Base-by-base conservation (phyloP, 768 basidiomycete species). In the Phylloporus sp. region DNA sequence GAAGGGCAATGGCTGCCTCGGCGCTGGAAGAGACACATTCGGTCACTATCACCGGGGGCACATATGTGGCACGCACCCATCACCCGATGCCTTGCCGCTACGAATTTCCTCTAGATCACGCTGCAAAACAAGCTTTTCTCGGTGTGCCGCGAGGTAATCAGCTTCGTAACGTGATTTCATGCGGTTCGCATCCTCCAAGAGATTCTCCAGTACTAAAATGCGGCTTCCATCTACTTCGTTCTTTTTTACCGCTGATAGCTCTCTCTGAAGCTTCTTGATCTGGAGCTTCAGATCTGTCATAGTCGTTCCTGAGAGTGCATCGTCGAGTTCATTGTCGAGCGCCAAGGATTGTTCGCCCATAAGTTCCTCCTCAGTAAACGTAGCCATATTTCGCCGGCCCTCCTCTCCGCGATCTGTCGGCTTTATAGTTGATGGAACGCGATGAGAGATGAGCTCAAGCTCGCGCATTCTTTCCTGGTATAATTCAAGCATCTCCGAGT, bases 211-310 rank as follows among this genome's bases (percentile, higher is more conserved):
- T n/a, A 95, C 90, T 16, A 93, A 66, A 6, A 94, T 71, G 24
- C 82, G 78, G 54, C 86, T 88, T 7, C 84, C 77, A 62, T 93
- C 91, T 6, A 74, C 86, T 60, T 88, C 85, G 54, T 89, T 86
- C 67, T 82, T 84, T 67, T 77, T 77, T 28, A 86, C 78, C 6
- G 82, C 79, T 44, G 86, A 84, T 28, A 98, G 75, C 64, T 97
- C 92, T 23, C 92, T 74, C 65, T 89, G 75, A 26, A 97, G 77
- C 53, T 82, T 85, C 53, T 86, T 82, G 45, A 97, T 81, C 63
- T 91, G 86, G 26, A 97, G 75, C 65, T 95, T 97, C 55, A 97
- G 73, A 64, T 93, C 91, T 1, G 93, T 98, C 83, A 86, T 94
- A 11, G 88, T 92, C 42, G 84, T 88, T 23, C 91, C 90, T 24